phyloP scores from a whole-genome alignment of 1,284 basidiomycete species.

The Wolfiporia cocos region DNA sequence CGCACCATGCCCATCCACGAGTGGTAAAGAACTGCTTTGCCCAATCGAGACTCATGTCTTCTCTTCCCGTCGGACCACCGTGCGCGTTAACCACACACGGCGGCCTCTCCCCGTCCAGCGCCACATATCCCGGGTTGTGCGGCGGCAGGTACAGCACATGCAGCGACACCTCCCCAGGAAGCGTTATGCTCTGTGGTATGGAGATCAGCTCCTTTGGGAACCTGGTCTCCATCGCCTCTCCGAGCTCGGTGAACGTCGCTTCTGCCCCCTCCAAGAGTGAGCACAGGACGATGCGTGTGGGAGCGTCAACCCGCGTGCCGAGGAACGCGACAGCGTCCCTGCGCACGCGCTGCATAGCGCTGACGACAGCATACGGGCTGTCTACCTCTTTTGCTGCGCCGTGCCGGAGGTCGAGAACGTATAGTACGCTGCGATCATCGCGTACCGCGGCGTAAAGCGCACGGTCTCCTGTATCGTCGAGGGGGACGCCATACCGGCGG shows the following conservation, averaged over 20 bases:
- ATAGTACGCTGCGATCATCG: conserved; percentile 45
- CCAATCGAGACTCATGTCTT: conserved; percentile 41
- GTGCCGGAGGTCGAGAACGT: conserved; percentile 36
- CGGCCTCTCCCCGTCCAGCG: conserved; percentile 46
- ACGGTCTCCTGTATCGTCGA: conserved; percentile 35
- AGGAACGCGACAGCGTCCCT: conserved; percentile 37
- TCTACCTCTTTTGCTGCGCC: conserved; percentile 26
- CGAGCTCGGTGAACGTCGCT: conserved; percentile 26
- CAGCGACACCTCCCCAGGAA: conserved; percentile 34
- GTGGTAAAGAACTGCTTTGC: conserved; percentile 56
- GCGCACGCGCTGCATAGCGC: conserved; percentile 33
- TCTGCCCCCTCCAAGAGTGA: conserved; percentile 22
- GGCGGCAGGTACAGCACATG: conserved; percentile 61
- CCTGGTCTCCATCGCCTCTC: conserved; percentile 14
- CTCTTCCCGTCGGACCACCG: conserved; percentile 56
- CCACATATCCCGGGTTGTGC: conserved; percentile 50
- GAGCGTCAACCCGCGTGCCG: conserved; percentile 37
- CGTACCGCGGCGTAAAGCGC: conserved; percentile 40
- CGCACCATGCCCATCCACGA: conserved; percentile 57
- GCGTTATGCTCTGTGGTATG: conserved; percentile 36
- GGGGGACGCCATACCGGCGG: conserved; percentile 41
- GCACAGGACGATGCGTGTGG: conserved; percentile 33
- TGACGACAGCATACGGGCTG: conserved; percentile 42
- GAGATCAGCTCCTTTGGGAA: conserved; percentile 34
- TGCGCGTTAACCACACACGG: conserved; percentile 61